A percentile compares a stretch with the other conserved stretches of the same genome.
Conservation (phyloP, 2,329 filamentous ascomycete species). For the Hyphodiscus sp. region DNA sequence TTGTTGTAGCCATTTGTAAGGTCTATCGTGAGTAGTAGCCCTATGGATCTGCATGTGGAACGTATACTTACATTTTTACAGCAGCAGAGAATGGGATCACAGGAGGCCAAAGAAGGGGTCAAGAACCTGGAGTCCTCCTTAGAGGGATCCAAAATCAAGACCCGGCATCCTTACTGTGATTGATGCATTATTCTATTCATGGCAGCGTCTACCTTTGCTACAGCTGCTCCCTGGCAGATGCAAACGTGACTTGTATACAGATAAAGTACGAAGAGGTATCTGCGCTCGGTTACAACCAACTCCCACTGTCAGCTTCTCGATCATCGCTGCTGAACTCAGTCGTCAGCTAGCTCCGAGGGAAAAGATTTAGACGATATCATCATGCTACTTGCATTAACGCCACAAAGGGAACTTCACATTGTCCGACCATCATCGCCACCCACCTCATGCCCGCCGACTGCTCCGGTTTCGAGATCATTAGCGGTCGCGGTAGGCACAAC, state of each 20-base stretch:
- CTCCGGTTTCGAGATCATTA: slow-evolving; percentile 8
- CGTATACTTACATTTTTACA: too few species aligned
- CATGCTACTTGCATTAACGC: slow-evolving; percentile 1
- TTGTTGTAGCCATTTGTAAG: too few species aligned
- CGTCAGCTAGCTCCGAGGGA: slow-evolving; percentile 3
- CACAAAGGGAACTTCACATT: neutral
- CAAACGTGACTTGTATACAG: neutral
- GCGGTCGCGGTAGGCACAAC: neutral
- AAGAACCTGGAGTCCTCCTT: too few species aligned
- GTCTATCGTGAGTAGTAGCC: too few species aligned
- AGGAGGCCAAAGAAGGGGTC: too few species aligned
- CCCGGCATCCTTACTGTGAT: too few species aligned
- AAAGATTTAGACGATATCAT: slow-evolving; percentile 13
- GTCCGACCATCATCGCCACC: slow-evolving; percentile 1
- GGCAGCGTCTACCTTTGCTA: too few species aligned
- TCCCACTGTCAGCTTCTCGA: neutral
- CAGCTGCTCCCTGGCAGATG: too few species aligned
- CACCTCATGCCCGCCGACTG: neutral
- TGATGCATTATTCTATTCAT: too few species aligned
- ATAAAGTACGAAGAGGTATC: neutral
- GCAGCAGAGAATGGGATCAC: too few species aligned
- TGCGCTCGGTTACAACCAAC: neutral
- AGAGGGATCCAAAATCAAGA: too few species aligned
- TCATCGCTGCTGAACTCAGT: neutral
- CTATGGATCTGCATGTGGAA: too few species aligned